Base-by-base conservation (phyloP, 2,329 filamentous ascomycete species). In the Diaporthe citriasiana region DNA sequence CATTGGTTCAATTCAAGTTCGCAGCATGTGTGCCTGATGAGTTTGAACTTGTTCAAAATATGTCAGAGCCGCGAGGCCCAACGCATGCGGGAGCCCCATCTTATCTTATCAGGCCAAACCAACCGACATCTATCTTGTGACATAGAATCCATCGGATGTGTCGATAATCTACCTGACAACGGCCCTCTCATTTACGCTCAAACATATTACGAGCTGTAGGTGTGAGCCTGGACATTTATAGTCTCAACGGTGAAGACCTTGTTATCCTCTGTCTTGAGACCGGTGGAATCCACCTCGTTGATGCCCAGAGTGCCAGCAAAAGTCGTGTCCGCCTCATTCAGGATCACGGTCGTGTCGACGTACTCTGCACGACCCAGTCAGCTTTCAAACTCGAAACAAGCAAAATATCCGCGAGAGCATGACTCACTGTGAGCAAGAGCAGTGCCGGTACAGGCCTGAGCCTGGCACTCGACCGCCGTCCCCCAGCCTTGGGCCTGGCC, bases 401-500 rank as follows among this genome's bases (percentile, higher is more conserved):
- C 15, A 42, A 45, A 19, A 27, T 10, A 3, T 45, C 12, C 19
- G 25, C 8, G 15, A 13, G 38, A 22, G 19, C 3, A 55, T 30
- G 2, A 55, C 51, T 19, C 15, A 70, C 66, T 70, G 51, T 70
- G 66, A 1, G 66, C 66, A 38, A 56, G 53, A 19, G 53, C 66
- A 53, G 66, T 55, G 22, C 66, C 66, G 40, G 38, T 30, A 17
- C 66, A 70, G 27, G 47, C 66, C 25, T 70, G 38, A 17, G 51
- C 66, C 51, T 70, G 66, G 66, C 66, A 70, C 38, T 70, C 66
- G 33, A 53, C 51, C 8, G 66, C 66, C 1, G 66, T 70, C 6
- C 66, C 66, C 66, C 66, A 70, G 38, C 66, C 66, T 38, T 70
- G 33, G 40, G 66, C 66, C n/a, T 70, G 53, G 22, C 66, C 66